A percentile compares a stretch with the other conserved stretches of the same genome.
Conservation (phyloP, 192 early-diverging fungal genomes). For the Backusella morwellensis region DNA sequence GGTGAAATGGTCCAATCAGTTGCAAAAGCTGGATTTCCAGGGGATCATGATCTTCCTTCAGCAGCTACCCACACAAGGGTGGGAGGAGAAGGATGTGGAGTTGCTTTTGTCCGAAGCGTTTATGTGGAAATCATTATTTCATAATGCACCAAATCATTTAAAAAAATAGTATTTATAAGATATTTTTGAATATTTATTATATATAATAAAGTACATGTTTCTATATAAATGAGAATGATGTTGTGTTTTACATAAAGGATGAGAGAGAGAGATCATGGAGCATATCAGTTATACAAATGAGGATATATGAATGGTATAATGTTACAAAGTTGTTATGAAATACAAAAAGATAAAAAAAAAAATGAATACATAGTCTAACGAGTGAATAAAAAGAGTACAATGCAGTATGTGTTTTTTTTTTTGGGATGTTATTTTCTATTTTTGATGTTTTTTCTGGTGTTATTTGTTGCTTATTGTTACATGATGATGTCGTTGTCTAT, state of each 20-base stretch:
- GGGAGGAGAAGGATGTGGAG: slow-evolving; percentile 92
- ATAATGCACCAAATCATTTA: slow-evolving; percentile 87
- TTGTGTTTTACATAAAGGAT: background rate
- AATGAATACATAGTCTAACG: background rate
- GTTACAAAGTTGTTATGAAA: slow-evolving; percentile 1
- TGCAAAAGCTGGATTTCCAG: slow-evolving; percentile 89
- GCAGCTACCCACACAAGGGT: slow-evolving; percentile 78
- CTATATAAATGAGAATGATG: background rate
- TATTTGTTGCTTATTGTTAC: background rate
- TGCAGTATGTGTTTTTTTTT: background rate
- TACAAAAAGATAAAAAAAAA: background rate
- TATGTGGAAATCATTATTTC: slow-evolving; percentile 96
- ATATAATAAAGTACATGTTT: background rate
- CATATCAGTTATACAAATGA: slow-evolving; percentile 1
- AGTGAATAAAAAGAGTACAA: background rate
- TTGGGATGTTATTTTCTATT: background rate
- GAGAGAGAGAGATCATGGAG: background rate
- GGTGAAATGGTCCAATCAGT: slow-evolving; percentile 88
- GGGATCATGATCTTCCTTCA: slow-evolving; percentile 95
- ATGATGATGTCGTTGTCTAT: background rate
- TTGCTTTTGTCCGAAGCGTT: slow-evolving; percentile 93
- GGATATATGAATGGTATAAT: background rate
- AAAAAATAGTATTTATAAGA: slow-evolving; percentile 16
- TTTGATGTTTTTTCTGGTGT: background rate
- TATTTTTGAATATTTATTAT: background rate